Evolutionary conservation across 163 green algal genomes (phyloP).

Genomic region (Prototheca wickerhamii): DNA sequence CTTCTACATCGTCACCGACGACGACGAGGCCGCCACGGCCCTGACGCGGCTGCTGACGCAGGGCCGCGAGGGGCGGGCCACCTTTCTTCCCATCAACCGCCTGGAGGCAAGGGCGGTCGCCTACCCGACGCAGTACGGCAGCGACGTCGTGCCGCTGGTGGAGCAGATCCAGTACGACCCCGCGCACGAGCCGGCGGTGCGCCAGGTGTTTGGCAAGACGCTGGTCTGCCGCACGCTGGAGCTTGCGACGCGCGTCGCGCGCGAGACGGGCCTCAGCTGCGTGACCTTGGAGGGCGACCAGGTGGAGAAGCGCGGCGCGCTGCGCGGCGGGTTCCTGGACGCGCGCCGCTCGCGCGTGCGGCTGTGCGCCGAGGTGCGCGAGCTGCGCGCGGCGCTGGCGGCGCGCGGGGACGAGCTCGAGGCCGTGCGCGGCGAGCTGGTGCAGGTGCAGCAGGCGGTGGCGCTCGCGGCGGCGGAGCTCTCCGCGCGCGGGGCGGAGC

Average conservation of each 20-base stretch:
- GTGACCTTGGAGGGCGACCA: conserved; percentile 89
- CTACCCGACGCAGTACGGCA: conserved; percentile 52
- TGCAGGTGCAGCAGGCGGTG: conserved; percentile 42
- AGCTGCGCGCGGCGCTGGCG: conserved; percentile 19
- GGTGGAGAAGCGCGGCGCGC: conserved; percentile 61
- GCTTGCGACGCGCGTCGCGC: conserved; percentile 31
- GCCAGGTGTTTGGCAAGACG: conserved; percentile 68
- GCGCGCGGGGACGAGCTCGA: conserved; percentile 18
- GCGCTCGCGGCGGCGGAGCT: conserved; percentile 37
- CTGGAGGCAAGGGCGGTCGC: conserved; percentile 18
- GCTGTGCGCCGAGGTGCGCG: conserved; percentile 21
- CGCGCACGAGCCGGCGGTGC: conserved; percentile 46
- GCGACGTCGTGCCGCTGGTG: conserved; percentile 68
- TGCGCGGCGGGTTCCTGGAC: conserved; percentile 76
- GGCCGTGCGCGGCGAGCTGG: conserved; percentile 16
- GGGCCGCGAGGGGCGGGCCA: conserved; percentile 68
- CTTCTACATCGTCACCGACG: conserved; percentile 85
- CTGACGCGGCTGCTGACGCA: conserved; percentile 64
- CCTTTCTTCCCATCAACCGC: conserved; percentile 89
- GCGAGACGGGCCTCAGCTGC: conserved; percentile 56
- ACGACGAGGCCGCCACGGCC: conserved; percentile 58
- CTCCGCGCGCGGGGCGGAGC: conserved; percentile 38
- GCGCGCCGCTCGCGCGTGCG: conserved; percentile 29
- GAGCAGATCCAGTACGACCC: conserved; percentile 57
- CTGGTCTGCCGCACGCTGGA: conserved; percentile 66